These are phyloP conservation scores for Lactarius pseudohatsudake DNA, from an alignment of 768 basidiomycete genomes.

Conservation along the genomic window DNA sequence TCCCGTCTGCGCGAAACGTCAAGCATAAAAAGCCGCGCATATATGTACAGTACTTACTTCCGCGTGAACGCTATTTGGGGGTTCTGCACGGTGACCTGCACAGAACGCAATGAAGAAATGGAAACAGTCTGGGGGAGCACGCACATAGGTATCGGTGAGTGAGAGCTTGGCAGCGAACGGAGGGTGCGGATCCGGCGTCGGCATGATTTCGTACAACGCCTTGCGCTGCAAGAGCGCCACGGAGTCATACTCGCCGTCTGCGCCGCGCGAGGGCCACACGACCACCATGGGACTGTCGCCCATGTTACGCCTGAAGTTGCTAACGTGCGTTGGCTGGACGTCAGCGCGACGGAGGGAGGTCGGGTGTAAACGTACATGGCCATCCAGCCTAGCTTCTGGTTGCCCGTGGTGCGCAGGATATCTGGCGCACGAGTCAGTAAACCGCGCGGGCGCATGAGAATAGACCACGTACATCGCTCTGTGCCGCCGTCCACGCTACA, in stretches of 20 bases:
- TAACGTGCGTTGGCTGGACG: conserved; percentile 30
- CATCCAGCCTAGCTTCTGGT: no score
- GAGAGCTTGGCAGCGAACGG: conserved; percentile 49
- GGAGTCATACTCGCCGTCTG: conserved; percentile 42
- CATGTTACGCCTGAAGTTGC: conserved; percentile 61
- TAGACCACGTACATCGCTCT: no score
- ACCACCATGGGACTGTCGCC: conserved; percentile 64
- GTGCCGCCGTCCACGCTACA: no score
- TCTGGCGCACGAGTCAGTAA: no score
- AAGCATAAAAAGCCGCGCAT: no score
- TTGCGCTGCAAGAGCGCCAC: conserved; percentile 66
- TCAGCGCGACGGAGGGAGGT: background rate
- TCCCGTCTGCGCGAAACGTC: conserved; percentile 33
- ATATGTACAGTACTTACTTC: no score
- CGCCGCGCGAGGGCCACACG: conserved; percentile 57
- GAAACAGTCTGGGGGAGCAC: background rate
- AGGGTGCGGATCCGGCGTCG: conserved; percentile 53
- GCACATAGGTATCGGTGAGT: conserved; percentile 38
- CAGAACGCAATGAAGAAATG: background rate
- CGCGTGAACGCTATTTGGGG: conserved; percentile 22
- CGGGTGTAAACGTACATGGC: no score
- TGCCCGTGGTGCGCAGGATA: no score
- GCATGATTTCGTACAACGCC: conserved; percentile 53
- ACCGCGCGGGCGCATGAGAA: no score
- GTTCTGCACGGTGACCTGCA: background rate